These are phyloP conservation scores for Pholiota adiposa DNA, from an alignment of 1,284 basidiomycete genomes.

Conservation along the genomic window DNA sequence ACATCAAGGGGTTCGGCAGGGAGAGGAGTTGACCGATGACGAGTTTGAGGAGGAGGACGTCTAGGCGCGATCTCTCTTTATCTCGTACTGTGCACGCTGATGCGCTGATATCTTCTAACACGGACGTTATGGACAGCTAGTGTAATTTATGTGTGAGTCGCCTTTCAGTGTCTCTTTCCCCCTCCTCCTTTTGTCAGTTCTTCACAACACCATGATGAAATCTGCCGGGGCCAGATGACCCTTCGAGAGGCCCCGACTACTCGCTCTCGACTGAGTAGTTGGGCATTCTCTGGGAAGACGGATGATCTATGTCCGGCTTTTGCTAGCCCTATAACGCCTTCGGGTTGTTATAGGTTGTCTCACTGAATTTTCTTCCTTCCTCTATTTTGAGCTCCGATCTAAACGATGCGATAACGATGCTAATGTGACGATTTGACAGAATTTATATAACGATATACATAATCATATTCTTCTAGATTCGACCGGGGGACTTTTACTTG, in stretches of 20 bases:
- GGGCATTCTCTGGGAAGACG: conserved; percentile 45
- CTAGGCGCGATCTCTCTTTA: conserved; percentile 12
- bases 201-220: conserved; percentile 58
- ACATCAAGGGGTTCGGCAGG: conserved; percentile 62
- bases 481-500: too few relatives aligned
- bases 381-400: neutral
- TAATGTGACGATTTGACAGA: neutral
- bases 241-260: conserved; percentile 43
- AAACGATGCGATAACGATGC: neutral
- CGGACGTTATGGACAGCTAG: neutral
- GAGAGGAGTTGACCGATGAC: conserved; percentile 78
- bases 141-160: conserved; percentile 20
- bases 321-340: neutral
- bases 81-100: neutral
- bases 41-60: conserved; percentile 67
- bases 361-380: conserved; percentile 1
- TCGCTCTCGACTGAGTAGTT: conserved; percentile 6
- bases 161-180: too few relatives aligned
- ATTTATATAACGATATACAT: neutral
- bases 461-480: neutral
- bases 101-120: neutral
- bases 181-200: conserved; percentile 4
- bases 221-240: conserved; percentile 82
- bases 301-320: conserved; percentile 58
- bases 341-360: neutral